Evolutionary conservation across 2,329 filamentous ascomycete genomes (phyloP).

Genomic region (Fusarium vanettenii): DNA sequence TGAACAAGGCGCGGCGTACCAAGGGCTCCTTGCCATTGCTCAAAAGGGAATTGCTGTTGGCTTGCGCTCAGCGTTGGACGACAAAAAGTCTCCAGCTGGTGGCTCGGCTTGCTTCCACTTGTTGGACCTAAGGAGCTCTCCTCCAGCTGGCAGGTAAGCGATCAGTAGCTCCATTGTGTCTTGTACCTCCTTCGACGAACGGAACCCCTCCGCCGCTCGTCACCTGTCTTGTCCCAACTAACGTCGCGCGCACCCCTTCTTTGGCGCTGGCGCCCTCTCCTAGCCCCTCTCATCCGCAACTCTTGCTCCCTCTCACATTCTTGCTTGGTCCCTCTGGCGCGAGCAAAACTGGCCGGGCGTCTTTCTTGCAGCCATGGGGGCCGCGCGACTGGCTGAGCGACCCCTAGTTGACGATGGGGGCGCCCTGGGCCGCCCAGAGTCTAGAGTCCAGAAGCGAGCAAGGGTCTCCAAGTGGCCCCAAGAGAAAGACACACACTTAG

Average conservation of each 20-base stretch:
- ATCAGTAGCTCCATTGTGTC: slow-evolving; percentile 12
- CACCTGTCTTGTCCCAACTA: neutral
- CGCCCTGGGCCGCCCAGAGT: slow-evolving; percentile 25
- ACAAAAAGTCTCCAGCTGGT: slow-evolving; percentile 7
- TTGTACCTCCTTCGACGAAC: slow-evolving; percentile 11
- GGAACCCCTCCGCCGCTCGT: slow-evolving; percentile 25
- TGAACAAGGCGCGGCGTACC: neutral
- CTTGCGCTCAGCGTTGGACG: neutral
- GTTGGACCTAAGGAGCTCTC: neutral
- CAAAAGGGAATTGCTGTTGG: slow-evolving; percentile 9
- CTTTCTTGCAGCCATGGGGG: slow-evolving; percentile 23
- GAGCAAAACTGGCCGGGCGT: slow-evolving; percentile 25
- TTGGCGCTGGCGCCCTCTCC: slow-evolving; percentile 16
- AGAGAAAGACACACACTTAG: neutral
- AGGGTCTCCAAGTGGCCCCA: slow-evolving; percentile 13
- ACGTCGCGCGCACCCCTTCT: slow-evolving; percentile 14
- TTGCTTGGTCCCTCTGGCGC: slow-evolving; percentile 30
- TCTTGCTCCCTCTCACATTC: slow-evolving; percentile 18
- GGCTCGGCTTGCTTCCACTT: neutral
- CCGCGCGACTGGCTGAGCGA: slow-evolving; percentile 29
- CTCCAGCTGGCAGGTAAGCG: slow-evolving; percentile 3
- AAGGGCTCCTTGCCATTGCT: neutral
- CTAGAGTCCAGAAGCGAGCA: slow-evolving; percentile 28
- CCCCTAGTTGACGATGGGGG: slow-evolving; percentile 26
- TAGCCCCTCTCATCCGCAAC: neutral